Conservation (phyloP, 257 asterid genomes). For the Rehmannia glutinosa region DNA sequence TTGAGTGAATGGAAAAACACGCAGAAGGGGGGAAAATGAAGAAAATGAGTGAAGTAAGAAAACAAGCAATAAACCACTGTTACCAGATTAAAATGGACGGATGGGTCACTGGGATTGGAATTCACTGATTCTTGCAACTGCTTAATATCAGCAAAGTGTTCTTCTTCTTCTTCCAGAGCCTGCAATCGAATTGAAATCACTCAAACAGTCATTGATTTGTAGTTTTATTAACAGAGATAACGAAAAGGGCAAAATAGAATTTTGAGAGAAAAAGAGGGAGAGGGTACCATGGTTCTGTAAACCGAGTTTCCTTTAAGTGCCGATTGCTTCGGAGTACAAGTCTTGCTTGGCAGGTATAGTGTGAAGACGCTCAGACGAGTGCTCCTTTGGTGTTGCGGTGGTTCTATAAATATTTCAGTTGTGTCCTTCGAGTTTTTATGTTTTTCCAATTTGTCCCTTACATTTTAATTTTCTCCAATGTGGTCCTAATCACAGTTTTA, state of each 20-base stretch:
- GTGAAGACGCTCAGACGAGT: too few relatives aligned
- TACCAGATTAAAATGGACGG: constrained; percentile 67
- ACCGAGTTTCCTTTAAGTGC: neutral
- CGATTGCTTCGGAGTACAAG: neutral
- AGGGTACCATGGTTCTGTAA: constrained; percentile 22
- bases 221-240: neutral
- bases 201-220: neutral
- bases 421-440: neutral
- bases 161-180: constrained; percentile 35
- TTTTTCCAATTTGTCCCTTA: neutral
- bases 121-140: constrained; percentile 43
- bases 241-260: neutral
- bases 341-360: neutral
- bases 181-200: constrained; percentile 22
- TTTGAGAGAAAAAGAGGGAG: neutral
- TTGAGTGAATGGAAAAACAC: neutral
- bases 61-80: neutral
- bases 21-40: neutral
- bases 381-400: neutral
- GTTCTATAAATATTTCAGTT: neutral
- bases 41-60: neutral
- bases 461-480: neutral
- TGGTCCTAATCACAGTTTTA: neutral
- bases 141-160: constrained; percentile 19
- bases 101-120: constrained; percentile 52